Evolutionary conservation across 768 basidiomycete species (phyloP).

Genomic region (Hericium alpestre): DNA sequence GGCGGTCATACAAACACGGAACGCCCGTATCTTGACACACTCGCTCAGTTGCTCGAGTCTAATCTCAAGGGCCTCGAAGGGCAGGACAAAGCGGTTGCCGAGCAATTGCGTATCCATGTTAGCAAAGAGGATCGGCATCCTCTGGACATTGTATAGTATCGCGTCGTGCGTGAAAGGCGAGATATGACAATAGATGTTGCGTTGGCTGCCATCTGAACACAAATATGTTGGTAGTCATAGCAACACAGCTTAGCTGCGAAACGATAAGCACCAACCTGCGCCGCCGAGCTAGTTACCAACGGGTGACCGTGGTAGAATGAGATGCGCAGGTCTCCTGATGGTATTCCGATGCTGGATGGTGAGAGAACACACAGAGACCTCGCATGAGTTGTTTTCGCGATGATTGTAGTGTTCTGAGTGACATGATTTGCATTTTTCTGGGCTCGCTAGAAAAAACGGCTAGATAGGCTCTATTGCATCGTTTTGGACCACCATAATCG

Average conservation of each 20-base stretch:
- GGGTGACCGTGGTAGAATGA: too few relatives aligned
- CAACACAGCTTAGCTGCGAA: background rate
- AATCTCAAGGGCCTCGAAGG: constrained; percentile 37
- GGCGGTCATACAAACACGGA: constrained; percentile 94
- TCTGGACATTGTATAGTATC: constrained; percentile 45
- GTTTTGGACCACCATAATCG: too few relatives aligned
- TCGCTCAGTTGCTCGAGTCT: constrained; percentile 50
- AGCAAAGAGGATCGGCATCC: constrained; percentile 71
- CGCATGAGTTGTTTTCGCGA: too few relatives aligned
- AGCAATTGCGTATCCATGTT: constrained; percentile 48
- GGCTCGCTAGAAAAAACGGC: too few relatives aligned
- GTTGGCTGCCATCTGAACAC: background rate
- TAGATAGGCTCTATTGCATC: too few relatives aligned
- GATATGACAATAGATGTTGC: background rate
- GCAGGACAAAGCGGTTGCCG: constrained; percentile 17
- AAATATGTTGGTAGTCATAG: too few relatives aligned
- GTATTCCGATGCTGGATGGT: too few relatives aligned
- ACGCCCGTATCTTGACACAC: constrained; percentile 76
- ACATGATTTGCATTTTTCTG: too few relatives aligned
- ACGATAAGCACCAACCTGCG: background rate
- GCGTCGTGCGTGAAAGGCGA: background rate
- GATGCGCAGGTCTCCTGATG: too few relatives aligned
- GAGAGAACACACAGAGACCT: too few relatives aligned
- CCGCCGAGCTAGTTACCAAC: too few relatives aligned
- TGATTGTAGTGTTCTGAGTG: too few relatives aligned